phyloP scores from a whole-genome alignment of 257 asterid genomes.

The Jacaranda copaia region DNA sequence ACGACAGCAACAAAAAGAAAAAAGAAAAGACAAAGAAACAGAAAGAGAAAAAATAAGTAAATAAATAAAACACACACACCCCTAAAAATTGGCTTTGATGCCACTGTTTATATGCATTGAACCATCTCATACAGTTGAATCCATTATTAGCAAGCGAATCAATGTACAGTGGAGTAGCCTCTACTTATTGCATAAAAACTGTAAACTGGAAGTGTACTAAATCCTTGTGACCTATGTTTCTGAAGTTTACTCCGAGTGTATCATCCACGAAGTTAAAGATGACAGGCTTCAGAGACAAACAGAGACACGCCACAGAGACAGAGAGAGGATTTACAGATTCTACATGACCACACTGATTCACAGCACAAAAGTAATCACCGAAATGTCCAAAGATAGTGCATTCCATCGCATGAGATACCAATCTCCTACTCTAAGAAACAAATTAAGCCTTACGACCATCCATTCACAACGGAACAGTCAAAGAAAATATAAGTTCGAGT shows the following conservation, averaged over 20 bases:
- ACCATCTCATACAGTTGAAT: background rate
- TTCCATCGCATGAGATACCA: background rate
- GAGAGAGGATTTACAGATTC: background rate
- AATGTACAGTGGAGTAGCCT: background rate
- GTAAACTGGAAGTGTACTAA: background rate
- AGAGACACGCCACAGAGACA: background rate
- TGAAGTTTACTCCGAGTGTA: background rate
- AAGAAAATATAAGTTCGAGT: background rate
- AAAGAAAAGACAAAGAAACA: background rate
- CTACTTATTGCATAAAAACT: background rate
- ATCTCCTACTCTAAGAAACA: constrained; percentile 7
- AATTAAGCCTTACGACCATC: constrained; percentile 6
- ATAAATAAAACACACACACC: background rate
- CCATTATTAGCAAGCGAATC: background rate
- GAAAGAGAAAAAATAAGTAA: too few species aligned
- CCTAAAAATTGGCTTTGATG: background rate
- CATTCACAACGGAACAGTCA: background rate
- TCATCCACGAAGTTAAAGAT: background rate
- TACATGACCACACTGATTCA: background rate
- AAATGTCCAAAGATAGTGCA: background rate
- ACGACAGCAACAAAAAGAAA: background rate
- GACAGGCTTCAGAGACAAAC: background rate
- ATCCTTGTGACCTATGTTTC: background rate
- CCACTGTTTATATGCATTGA: background rate
- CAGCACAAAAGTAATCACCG: background rate